Conservation (phyloP, 768 basidiomycete species). For the Phylloporus sp. region DNA sequence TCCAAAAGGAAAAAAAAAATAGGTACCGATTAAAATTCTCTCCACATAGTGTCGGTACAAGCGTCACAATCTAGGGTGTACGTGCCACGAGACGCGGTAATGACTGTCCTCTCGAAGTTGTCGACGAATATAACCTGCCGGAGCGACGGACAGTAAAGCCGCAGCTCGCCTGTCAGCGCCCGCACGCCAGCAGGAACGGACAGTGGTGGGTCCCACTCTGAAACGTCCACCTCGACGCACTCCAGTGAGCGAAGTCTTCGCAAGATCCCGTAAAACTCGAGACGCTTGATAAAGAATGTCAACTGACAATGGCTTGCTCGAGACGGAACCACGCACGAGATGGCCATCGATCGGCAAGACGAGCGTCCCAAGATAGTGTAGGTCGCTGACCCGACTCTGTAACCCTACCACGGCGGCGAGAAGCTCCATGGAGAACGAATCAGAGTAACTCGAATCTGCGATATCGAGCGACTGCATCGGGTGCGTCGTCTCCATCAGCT, state of each 20-base stretch:
- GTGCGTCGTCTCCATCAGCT: slow-evolving; percentile 40
- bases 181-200: slow-evolving; percentile 47
- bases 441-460: slow-evolving; percentile 55
- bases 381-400: slow-evolving; percentile 31
- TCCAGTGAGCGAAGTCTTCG: slow-evolving; percentile 47
- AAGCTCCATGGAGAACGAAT: slow-evolving; percentile 50
- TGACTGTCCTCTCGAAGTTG: slow-evolving; percentile 53
- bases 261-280: slow-evolving; percentile 56
- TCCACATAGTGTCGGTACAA: slow-evolving; percentile 27
- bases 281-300: slow-evolving; percentile 39
- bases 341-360: slow-evolving; percentile 51
- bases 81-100: slow-evolving; percentile 32
- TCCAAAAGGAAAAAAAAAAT: slow-evolving; percentile 8
- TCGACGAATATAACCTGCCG: slow-evolving; percentile 54
- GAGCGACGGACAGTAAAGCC: slow-evolving; percentile 53
- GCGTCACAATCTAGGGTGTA: slow-evolving; percentile 26
- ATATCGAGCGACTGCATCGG: slow-evolving; percentile 53
- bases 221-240: slow-evolving; percentile 59
- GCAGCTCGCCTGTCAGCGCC: slow-evolving; percentile 55
- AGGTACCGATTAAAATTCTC: slow-evolving; percentile 25
- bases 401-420: slow-evolving; percentile 39
- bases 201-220: slow-evolving; percentile 60
- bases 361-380: slow-evolving; percentile 61
- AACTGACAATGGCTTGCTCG: not conserved
- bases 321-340: slow-evolving; percentile 22